Evolutionary conservation across 352 stramenopile species (phyloP), one percentile per base, ranked within the genome.

Genomic region (Phytophthora idaei): DNA sequence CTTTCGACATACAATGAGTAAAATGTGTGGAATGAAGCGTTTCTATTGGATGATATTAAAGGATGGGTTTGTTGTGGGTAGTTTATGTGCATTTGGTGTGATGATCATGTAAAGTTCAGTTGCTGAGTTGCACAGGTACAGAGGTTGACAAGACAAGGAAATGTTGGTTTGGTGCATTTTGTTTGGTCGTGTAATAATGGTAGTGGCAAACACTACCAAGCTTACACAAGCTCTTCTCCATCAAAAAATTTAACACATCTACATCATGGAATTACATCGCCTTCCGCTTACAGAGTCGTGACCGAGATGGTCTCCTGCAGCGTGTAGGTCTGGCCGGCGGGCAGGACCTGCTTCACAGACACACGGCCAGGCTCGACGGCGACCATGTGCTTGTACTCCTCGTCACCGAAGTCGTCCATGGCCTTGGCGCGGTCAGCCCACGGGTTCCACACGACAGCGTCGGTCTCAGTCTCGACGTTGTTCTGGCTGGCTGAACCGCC

Each of bases 321-420:
- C 53, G 74, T 90, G 70, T 80, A 92, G 9, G 80, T 76, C 41
- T 78, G 64, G 27, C 78, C 78, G 7, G 67, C 64, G 1, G 64
- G 73, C 14, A 93, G 79, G 21, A 57, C 68, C 58, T 73, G 64
- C 53, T 67, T 60, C 9, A 58, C 67, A 57, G 77, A 90, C 25
- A 95, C 85, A 39, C 85, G 77, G n/a, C 96, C 96, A 5, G 96
- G 96, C 74, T 99, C 96, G 32, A 98, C 81, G 70, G 94, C 98
- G 50, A 98, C 83, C 93, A 99, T 98, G 52, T 91, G 80, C 39
- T 89, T 67, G 78, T 98, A 98, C 76, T 98, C 91, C 55, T 98
- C 95, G 63, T 98, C 85, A 47, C 82, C 90, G 78, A 99, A 98
- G 77, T 99, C 95, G 34, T 70, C 74, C 85, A 98, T 97, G 32